These are phyloP conservation scores for Daldinia eschscholtzii DNA, from an alignment of 2,329 filamentous ascomycete genomes.

Conservation along the genomic window DNA sequence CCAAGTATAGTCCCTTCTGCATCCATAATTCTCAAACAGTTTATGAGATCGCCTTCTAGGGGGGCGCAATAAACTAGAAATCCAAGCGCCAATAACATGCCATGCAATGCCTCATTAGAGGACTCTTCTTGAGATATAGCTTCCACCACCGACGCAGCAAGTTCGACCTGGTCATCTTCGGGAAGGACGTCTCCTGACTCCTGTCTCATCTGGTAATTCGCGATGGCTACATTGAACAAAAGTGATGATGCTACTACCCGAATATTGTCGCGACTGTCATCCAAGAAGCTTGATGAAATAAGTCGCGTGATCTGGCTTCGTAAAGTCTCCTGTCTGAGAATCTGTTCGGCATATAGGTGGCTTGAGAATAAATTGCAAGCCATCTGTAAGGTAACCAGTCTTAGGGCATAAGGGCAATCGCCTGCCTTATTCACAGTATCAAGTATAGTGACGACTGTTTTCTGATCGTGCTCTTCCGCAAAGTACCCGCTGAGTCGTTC, in stretches of 20 bases:
- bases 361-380: constrained; percentile 87
- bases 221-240: constrained; percentile 82
- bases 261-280: constrained; percentile 78
- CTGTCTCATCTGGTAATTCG: constrained; percentile 75
- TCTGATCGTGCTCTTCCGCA: constrained; percentile 77
- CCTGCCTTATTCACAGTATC: constrained; percentile 68
- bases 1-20: constrained; percentile 72
- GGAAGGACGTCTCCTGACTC: constrained; percentile 70
- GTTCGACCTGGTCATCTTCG: constrained; percentile 80
- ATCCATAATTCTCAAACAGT: constrained; percentile 83
- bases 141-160: constrained; percentile 85
- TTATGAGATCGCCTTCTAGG: constrained; percentile 79
- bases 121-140: constrained; percentile 70
- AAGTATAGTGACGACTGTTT: constrained; percentile 73
- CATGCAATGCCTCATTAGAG: constrained; percentile 80
- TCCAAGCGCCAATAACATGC: constrained; percentile 81
- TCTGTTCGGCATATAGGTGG: constrained; percentile 74
- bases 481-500: constrained; percentile 84
- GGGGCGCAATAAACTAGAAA: constrained; percentile 79
- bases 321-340: constrained; percentile 66
- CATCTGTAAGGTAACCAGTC: constrained; percentile 85
- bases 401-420: constrained; percentile 81
- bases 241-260: constrained; percentile 86
- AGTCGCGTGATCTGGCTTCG: constrained; percentile 74
- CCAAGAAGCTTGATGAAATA: constrained; percentile 82